Conservation (phyloP, 2,329 filamentous ascomycete species). For the Truncatella angustata region DNA sequence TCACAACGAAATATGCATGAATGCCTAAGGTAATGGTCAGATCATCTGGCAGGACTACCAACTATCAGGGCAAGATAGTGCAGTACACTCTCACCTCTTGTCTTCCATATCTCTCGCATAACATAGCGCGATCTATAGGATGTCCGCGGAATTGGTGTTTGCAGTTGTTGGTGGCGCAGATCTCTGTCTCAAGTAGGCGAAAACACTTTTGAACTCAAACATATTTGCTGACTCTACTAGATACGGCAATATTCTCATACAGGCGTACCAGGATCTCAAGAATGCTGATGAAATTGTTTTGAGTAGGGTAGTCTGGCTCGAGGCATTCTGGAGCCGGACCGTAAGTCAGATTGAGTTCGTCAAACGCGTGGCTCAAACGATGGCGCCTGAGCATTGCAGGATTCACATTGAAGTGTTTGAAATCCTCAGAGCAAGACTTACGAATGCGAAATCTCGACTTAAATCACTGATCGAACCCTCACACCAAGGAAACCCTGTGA, state of each 20-base stretch:
- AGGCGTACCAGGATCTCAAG: neutral
- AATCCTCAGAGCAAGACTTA: constrained; percentile 4
- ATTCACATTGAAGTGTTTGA: neutral
- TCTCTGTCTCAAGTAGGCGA: constrained; percentile 6
- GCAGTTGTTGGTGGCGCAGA: neutral
- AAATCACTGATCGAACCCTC: neutral
- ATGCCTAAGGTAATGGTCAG: no score
- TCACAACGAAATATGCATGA: no score
- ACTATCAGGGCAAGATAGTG: neutral
- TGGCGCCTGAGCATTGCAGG: neutral
- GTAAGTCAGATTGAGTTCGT: neutral
- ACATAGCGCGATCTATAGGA: neutral
- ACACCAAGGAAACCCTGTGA: neutral
- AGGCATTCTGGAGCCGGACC: neutral
- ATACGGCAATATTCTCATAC: neutral
- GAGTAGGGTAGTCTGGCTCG: neutral
- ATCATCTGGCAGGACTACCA: no score
- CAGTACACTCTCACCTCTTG: neutral
- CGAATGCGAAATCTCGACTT: neutral
- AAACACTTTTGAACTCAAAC: neutral
- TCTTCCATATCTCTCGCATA: neutral
- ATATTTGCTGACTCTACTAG: neutral
- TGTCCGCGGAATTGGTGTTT: neutral
- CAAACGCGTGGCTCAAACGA: neutral
- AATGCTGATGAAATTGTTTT: neutral